phyloP scores from a whole-genome alignment of 1,284 basidiomycete genomes.

The Trametes versicolor region DNA sequence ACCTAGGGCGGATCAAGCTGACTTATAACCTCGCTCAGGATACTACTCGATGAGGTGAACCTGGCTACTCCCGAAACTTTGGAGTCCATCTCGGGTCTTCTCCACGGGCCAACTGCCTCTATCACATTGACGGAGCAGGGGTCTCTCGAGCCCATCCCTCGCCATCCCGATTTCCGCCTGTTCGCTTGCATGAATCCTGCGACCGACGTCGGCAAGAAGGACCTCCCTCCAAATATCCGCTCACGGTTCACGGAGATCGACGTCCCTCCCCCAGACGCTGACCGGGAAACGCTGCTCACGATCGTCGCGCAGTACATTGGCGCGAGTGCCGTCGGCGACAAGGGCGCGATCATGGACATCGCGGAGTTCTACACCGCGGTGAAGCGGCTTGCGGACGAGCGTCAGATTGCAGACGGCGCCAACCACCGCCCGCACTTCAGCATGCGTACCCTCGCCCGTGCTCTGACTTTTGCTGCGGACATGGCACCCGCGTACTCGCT shows the following conservation, averaged over 20 bases:
- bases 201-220: conserved; percentile 98
- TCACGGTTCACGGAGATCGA: conserved; percentile 96
- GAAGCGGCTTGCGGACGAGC: conserved; percentile 80
- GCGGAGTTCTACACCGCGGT: conserved; percentile 92
- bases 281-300: conserved; percentile 89
- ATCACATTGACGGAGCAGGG: conserved; percentile 96
- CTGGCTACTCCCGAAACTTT: conserved; percentile 95
- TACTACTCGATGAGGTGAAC: conserved; percentile 97
- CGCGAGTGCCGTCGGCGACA: conserved; percentile 85
- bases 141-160: conserved; percentile 88
- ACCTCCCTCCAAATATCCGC: conserved; percentile 91
- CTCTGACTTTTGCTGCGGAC: conserved; percentile 91
- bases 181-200: conserved; percentile 99
- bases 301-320: conserved; percentile 96
- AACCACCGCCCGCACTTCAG: conserved; percentile 98
- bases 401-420: conserved; percentile 94
- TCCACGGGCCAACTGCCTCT: conserved; percentile 88
- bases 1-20: conserved; percentile 3
- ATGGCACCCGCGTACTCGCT: conserved; percentile 83
- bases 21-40: conserved; percentile 61
- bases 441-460: conserved; percentile 95
- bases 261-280: conserved; percentile 92
- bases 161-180: conserved; percentile 95
- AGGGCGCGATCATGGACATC: conserved; percentile 88
- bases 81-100: conserved; percentile 89